Evolutionary conservation across 1,284 basidiomycete species (phyloP), one percentile per base, ranked within the genome.

Genomic region (Phylloporus sp.): DNA sequence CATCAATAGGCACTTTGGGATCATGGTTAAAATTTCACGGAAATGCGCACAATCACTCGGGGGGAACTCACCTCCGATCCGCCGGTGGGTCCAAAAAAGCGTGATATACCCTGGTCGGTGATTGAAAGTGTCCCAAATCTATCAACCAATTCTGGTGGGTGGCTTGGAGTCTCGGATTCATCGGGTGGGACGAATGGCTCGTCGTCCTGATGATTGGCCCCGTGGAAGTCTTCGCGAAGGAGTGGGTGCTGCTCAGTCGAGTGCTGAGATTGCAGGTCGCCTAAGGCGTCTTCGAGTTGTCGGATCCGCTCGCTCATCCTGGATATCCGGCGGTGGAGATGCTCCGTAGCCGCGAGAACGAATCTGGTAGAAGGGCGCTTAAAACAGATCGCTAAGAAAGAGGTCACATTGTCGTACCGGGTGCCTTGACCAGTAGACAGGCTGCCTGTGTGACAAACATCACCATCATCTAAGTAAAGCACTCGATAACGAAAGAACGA

Each of bases 301-400:
- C 85, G 82, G 62, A 92, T 87, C 18, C 90, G 84, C 15, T 83
- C 80, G 68, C 84, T 82, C 78, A 91, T 84, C 56, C 78, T 77
- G 34, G 85, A 75, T 64, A 91, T 88, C 61, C 86, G 84, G 42
- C 82, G 81, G 75, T 91, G 89, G 6, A 92, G 82, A 63, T 91
- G 88, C 69, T 90, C 89, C 12, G 90, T 92, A 42, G 88, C 89
- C 6, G 89, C 88, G 47, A 91, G 81, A 46, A 91, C 87, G 67
- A 90, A 90, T 39, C 88, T 87, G 60, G 24, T 58, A 26, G 31
- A 37, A 55, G 51, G 56, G 54, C 52, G 61, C 68, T 58, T 66
- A 34, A 32, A 59, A 7, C 22, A 37, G 26, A 59, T 52, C 18
- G 55, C 44, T 50, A 51, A 39, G n/a, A 50, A 42, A 50, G 39